Base-by-base conservation (phyloP, 192 early-diverging fungal species). In the Backusella morwellensis region DNA sequence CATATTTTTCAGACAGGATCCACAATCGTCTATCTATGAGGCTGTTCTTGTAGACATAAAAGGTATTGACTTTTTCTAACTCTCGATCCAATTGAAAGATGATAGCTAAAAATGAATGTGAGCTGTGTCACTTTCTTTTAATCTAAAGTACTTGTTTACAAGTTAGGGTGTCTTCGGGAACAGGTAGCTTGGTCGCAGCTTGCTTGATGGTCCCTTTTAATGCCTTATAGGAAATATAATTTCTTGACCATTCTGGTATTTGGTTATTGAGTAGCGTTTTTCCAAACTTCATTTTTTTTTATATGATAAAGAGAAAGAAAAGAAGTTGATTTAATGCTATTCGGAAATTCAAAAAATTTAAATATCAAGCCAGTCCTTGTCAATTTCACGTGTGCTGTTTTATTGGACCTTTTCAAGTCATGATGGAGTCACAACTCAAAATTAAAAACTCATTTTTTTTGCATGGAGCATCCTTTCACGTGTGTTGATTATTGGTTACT, bases 51-150 rank as follows among this genome's bases (percentile, higher is more conserved):
- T 93, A 90, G 21, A 90, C 75, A 73, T 94, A 95, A 75, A 95
- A 95, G 9, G 84, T 82, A 56, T 96, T 92, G 81, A 94, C 90
- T 83, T 95, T 95, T 77, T 96, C 94, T 6, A 96, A 77, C 72
- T 96, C 95, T 77, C 94, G 85, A 73, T 96, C 95, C 59, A 96
- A 83, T 44, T 87, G 86, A 76, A 91, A 96, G 72, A 95, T 91
- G 82, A 95, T 95, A 15, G 88, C 89, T 82, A 85, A 85, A 73
- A 84, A 89, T 34, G 80, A 81, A 83, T 56, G 69, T 82, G 66
- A 77, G 86, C 52, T 8, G 52, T 54, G 26, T 66, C 32, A 54
- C 29, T 54, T 26, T 17, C 15, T 23, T 69, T 40, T 23, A 40
- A 17, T 32, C 21, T 29, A 38, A 44, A 19, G 17, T 76, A 32